Evolutionary conservation across 306 rosid genomes (phyloP).

Genomic region (Vigna unguiculata): DNA sequence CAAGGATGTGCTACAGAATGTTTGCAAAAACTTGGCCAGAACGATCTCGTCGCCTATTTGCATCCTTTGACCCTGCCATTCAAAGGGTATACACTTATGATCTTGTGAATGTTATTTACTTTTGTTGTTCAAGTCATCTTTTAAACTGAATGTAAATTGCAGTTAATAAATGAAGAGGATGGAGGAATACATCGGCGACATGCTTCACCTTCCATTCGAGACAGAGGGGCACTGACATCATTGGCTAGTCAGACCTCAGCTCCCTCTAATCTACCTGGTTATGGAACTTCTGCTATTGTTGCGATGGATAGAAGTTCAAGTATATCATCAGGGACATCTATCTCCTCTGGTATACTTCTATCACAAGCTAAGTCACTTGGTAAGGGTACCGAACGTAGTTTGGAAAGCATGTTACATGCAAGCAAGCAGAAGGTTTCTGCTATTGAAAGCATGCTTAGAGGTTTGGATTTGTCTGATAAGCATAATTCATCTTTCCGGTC

Average conservation of each 20-base stretch:
- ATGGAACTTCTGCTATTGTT: slow-evolving; percentile 99
- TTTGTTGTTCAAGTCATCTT: slow-evolving; percentile 33
- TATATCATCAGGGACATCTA: slow-evolving; percentile 81
- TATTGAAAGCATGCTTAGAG: slow-evolving; percentile 99
- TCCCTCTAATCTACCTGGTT: slow-evolving; percentile 84
- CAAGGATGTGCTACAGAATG: slow-evolving; percentile 97
- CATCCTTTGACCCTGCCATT: slow-evolving; percentile 91
- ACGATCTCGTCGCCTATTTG: slow-evolving; percentile 88
- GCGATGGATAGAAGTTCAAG: slow-evolving; percentile 98
- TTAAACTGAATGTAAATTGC: slow-evolving; percentile 45
- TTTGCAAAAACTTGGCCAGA: slow-evolving; percentile 99
- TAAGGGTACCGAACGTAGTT: slow-evolving; percentile 89
- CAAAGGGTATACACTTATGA: slow-evolving; percentile 75
- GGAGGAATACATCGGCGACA: slow-evolving; percentile 98
- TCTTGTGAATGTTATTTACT: slow-evolving; percentile 40
- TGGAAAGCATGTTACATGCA: slow-evolving; percentile 95
- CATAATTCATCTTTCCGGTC: slow-evolving; percentile 77
- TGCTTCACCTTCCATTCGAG: slow-evolving; percentile 97
- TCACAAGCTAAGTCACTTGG: slow-evolving; percentile 80
- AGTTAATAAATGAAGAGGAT: slow-evolving; percentile 99
- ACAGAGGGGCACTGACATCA: slow-evolving; percentile 75
- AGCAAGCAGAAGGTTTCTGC: slow-evolving; percentile 97
- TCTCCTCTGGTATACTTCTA: slow-evolving; percentile 73
- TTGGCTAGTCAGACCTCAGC: slow-evolving; percentile 72
- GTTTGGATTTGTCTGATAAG: slow-evolving; percentile 87